Percentiles rank a stretch among this genome's conserved stretches.
These are phyloP conservation scores for Prunus armeniaca DNA, from an alignment of 306 rosid species.

Conservation along the genomic window DNA sequence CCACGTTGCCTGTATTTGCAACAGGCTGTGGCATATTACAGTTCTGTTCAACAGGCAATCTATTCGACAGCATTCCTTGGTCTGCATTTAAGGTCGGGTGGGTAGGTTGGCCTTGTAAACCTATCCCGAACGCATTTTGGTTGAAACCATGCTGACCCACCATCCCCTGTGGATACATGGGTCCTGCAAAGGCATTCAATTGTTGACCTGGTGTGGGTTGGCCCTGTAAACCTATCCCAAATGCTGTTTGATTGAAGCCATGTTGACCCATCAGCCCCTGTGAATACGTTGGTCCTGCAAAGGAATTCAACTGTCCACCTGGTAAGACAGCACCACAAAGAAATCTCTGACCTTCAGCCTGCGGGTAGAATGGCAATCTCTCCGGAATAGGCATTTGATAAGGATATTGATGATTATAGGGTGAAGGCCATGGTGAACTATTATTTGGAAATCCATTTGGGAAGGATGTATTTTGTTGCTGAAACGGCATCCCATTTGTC, in stretches of 20 bases:
- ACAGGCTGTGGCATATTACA: slow-evolving; percentile 30
- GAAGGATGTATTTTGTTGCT: slow-evolving; percentile 41
- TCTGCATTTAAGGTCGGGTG: slow-evolving; percentile 23
- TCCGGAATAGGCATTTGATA: slow-evolving; percentile 51
- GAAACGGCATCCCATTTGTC: slow-evolving; percentile 46
- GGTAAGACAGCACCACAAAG: slow-evolving; percentile 27
- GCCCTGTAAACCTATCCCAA: slow-evolving; percentile 45
- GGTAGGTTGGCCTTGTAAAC: slow-evolving; percentile 22
- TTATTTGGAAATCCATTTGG: slow-evolving; percentile 50
- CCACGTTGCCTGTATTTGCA: slow-evolving; percentile 26
- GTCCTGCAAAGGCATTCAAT: slow-evolving; percentile 6
- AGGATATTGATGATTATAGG: slow-evolving; percentile 37
- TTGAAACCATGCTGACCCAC: slow-evolving; percentile 7
- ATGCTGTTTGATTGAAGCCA: slow-evolving; percentile 38
- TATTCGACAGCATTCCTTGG: slow-evolving; percentile 37
- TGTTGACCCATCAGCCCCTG: slow-evolving; percentile 51
- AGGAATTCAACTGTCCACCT: slow-evolving; percentile 35
- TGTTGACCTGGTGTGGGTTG: slow-evolving; percentile 21
- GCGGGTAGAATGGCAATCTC: slow-evolving; percentile 50
- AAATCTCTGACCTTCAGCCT: slow-evolving; percentile 30
- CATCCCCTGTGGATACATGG: not conserved
- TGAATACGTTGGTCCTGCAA: slow-evolving; percentile 38
- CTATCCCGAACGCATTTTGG: not conserved
- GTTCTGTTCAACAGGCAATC: slow-evolving; percentile 33
- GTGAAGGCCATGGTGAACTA: slow-evolving; percentile 48